Evolutionary conservation across 495 filamentous ascomycete species (phyloP).

Genomic region (Talaromyces stipitatus): DNA sequence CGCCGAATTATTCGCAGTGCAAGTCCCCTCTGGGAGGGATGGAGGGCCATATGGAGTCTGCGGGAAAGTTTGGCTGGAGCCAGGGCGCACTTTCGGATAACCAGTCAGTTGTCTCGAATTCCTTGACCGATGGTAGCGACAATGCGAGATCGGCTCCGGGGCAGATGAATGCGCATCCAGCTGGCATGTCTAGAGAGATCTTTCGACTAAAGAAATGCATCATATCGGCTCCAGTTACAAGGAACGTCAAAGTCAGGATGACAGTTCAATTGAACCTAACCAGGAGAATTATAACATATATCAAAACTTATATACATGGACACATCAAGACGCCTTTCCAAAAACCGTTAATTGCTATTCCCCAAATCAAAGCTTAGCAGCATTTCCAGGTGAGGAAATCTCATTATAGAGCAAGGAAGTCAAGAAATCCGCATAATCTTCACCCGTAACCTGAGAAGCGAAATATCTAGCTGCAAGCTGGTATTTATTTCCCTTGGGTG

Average conservation of each 20-base stretch:
- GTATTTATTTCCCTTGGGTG: conserved; percentile 86
- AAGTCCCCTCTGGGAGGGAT: conserved; percentile 12
- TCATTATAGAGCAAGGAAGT: conserved; percentile 87
- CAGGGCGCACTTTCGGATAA: too few species aligned
- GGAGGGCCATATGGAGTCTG: too few species aligned
- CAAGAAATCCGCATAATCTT: conserved; percentile 96
- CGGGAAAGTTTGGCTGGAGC: too few species aligned
- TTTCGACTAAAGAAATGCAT: conserved; percentile 1
- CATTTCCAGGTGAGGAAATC: conserved; percentile 79
- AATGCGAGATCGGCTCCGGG: background rate
- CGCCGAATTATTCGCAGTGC: conserved; percentile 8
- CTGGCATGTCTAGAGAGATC: background rate
- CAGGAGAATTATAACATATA: background rate
- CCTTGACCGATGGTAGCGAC: background rate
- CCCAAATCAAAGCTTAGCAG: conserved; percentile 65
- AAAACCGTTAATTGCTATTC: background rate
- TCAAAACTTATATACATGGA: background rate
- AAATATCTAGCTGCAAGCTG: conserved; percentile 89
- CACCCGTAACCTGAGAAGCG: conserved; percentile 84
- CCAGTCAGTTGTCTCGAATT: too few species aligned
- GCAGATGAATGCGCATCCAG: background rate
- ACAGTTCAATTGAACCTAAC: background rate
- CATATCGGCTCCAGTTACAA: too few species aligned
- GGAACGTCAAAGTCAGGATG: too few species aligned
- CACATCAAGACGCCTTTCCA: background rate